Base-by-base conservation (phyloP, 352 stramenopile genomes). In the Blastocystis sp. region DNA sequence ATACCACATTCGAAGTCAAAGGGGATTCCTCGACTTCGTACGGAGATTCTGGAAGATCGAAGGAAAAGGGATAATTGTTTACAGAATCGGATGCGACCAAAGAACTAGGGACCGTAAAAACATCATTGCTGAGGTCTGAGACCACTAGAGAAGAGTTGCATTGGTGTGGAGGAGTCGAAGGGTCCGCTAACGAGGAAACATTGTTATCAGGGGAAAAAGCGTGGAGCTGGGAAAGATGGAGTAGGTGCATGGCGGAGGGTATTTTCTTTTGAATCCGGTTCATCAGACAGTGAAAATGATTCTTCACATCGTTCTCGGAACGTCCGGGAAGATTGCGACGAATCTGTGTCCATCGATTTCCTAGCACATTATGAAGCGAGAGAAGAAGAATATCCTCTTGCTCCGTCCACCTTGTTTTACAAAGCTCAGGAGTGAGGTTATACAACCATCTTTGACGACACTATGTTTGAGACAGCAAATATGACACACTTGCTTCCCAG, bases 271-370 rank as follows among this genome's bases (percentile, higher is more conserved):
- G 43, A n/a, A 81, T 13, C 13, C 70, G 70, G 24, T 54, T 81
- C 13, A 7, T 6, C 13, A 81, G 45, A 26, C 45, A 65, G 45
- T 81, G 70, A 20, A 62, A 98, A 13, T 94, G 92, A 76, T 97
- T 98, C 91, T 98, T 98, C 30, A 98, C 95, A n/a, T 95, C 95
- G 90, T 98, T 95, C 53, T 98, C 95, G 1, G 94, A 96, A 26
- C 95, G 93, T 1, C 95, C 95, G 66, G 95, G 94, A 8, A 98
- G 90, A 30, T 95, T 90, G 82, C 95, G 92, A 11, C 94, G 93
- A 81, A 98, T 98, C 91, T 96, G 92, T 3, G 93, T 95, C 95
- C 95, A 98, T 79, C 94, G 94, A 92, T 98, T 98, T 64, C 95
- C 95, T 0, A 97, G 92, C 18, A 92, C 91, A 45, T 92, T 91